Conservation (phyloP, 306 rosid species). For the Quercus gilva region DNA sequence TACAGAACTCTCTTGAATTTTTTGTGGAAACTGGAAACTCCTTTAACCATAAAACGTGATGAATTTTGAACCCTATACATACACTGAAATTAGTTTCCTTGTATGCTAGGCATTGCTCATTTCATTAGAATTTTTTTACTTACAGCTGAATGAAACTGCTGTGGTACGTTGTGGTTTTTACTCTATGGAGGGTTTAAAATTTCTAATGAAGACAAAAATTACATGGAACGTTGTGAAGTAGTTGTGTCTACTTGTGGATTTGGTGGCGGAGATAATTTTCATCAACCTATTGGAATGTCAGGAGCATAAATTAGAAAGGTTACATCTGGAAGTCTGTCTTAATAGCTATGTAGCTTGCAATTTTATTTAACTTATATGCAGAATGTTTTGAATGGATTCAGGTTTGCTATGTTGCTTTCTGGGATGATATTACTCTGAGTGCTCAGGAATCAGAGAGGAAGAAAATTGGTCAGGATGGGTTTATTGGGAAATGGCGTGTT, state of each 20-base stretch:
- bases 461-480: constrained; percentile 56
- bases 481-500: constrained; percentile 81
- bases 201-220: neutral
- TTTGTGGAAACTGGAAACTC: neutral
- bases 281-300: neutral
- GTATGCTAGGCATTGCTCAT: constrained; percentile 25
- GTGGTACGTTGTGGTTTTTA: constrained; percentile 80
- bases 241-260: constrained; percentile 89
- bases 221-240: constrained; percentile 59
- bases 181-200: neutral
- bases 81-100: neutral
- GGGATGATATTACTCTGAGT: constrained; percentile 56
- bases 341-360: neutral
- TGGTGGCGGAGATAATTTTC: constrained; percentile 74
- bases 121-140: constrained; percentile 4
- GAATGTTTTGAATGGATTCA: constrained; percentile 26
- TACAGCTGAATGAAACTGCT: constrained; percentile 59
- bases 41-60: neutral
- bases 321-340: constrained; percentile 12
- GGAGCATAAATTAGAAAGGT: neutral
- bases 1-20: neutral
- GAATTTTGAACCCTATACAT: neutral
- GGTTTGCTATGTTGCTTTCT: constrained; percentile 85
- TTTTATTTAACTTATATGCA: neutral
- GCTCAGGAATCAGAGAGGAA: constrained; percentile 55